Evolutionary conservation across 805 yeast genomes (phyloP).

Genomic region (Nematodospora valgi): DNA sequence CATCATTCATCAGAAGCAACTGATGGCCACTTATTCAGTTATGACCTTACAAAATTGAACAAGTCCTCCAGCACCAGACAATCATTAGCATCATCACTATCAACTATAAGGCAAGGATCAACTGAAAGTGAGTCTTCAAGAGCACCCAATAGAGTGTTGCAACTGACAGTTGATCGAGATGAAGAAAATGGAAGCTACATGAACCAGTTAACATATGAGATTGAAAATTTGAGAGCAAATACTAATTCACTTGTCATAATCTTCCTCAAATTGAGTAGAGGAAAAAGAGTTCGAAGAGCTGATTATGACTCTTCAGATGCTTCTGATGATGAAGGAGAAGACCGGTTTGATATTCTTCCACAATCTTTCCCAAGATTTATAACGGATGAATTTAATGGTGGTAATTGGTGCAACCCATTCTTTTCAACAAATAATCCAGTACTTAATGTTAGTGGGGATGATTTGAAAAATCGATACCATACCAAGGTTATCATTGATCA

Average conservation of each 20-base stretch:
- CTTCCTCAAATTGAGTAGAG: conserved; percentile 29
- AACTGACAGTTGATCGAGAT: too few relatives aligned
- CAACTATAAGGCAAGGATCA: conserved; percentile 13
- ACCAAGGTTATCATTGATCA: conserved; percentile 49
- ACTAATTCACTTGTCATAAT: conserved; percentile 26
- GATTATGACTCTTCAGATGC: conserved; percentile 40
- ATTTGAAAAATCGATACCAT: conserved; percentile 37
- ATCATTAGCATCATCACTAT: conserved; percentile 15
- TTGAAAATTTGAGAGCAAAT: conserved; percentile 31
- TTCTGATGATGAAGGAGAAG: conserved; percentile 33
- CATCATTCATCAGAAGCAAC: conserved; percentile 23
- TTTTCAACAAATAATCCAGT: conserved; percentile 37
- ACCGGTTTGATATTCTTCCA: conserved; percentile 45
- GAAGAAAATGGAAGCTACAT: conserved; percentile 19
- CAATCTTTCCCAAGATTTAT: conserved; percentile 69
- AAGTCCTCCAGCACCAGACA: conserved; percentile 13
- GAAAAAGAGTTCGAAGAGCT: conserved; percentile 25
- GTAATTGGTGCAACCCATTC: conserved; percentile 76
- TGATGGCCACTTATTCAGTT: conserved; percentile 26
- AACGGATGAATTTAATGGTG: conserved; percentile 66
- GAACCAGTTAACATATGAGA: conserved; percentile 37
- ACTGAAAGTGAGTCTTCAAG: neutral
- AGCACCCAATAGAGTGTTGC: too few relatives aligned
- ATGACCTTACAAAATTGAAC: conserved; percentile 27
- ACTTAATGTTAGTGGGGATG: conserved; percentile 42